Base-by-base conservation (phyloP, 768 basidiomycete genomes). In the Punctularia strigosozonata region DNA sequence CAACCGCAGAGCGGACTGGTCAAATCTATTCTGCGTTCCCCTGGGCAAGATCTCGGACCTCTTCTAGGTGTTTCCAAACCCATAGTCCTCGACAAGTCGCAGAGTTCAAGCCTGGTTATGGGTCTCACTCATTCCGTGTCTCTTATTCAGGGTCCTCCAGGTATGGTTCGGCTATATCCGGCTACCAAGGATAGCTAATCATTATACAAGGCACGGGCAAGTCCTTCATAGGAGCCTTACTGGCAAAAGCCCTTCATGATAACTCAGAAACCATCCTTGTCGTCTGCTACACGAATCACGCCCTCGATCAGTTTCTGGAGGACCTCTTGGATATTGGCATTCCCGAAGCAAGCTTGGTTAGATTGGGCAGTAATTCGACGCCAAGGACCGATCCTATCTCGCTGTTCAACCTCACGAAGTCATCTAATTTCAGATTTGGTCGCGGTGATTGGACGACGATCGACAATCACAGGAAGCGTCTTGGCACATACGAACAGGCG, bases 241-340 rank as follows among this genome's bases (percentile, higher is more conserved):
- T 82, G 1, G 77, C 77, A 0, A 82, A 80, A 46, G 58, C 68
- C 3, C 53, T 80, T 4, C 67, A 80, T 35, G 65, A 72, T 54
- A 55, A 38, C 69, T 70, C 0, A 14, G 47, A 0, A 59, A 73
- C 51, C 0, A 80, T 84, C 18, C 67, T 83, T 4, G 77, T 82
- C 1, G 74, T 80, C 14, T 81, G 79, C 45, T 82, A 73, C 44
- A 84, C 80, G 1, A 84, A 84, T 41, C 81, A 84, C 32, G 80
- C 81, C 0, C 66, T 84, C 0, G 80, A 83, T 43, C 73, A 80
- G 37, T 77, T 84, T 39, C 62, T 84, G 4, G 69, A 73, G 18
- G 72, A 76, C 38, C 65, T 84, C 2, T 50, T 82, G 2, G 62
- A 65, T 15, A 74, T 75, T 22, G 78, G 75, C 0, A 79, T 84